Evolutionary conservation across 2,329 filamentous ascomycete species (phyloP).

Genomic region (Colletotrichum ledebouriae): DNA sequence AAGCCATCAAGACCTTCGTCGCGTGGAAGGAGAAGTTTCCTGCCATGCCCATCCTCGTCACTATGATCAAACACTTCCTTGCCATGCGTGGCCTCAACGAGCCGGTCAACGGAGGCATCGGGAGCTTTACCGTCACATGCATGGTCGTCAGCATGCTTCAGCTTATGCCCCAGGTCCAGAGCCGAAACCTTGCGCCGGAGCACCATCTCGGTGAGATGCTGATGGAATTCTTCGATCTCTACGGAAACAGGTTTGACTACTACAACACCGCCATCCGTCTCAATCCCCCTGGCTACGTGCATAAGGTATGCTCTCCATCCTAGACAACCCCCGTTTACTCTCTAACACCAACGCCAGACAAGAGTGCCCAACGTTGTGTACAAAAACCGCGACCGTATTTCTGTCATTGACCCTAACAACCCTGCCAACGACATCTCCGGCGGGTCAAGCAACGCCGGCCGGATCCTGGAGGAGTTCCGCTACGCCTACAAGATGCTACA

Average conservation of each 20-base stretch:
- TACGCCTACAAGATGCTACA: conserved; percentile 71
- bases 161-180: conserved; percentile 79
- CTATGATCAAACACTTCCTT: conserved; percentile 92
- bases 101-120: conserved; percentile 89
- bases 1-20: conserved; percentile 84
- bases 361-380: conserved; percentile 58
- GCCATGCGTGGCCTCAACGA: conserved; percentile 92
- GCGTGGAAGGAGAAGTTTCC: conserved; percentile 85
- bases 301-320: conserved; percentile 70
- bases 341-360: conserved; percentile 9
- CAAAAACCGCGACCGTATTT: conserved; percentile 76
- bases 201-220: conserved; percentile 84
- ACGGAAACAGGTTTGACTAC: conserved; percentile 85
- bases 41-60: conserved; percentile 87
- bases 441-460: conserved; percentile 78
- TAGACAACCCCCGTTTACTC: background rate
- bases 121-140: conserved; percentile 95
- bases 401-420: conserved; percentile 94
- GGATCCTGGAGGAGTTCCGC: conserved; percentile 78
- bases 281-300: conserved; percentile 79
- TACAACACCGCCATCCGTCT: conserved; percentile 79
- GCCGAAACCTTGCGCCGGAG: conserved; percentile 67
- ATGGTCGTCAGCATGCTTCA: conserved; percentile 91
- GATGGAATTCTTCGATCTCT: conserved; percentile 90
- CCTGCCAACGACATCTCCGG: conserved; percentile 89